phyloP scores from a whole-genome alignment of 768 basidiomycete species.

The Tylopilus subfusipes region DNA sequence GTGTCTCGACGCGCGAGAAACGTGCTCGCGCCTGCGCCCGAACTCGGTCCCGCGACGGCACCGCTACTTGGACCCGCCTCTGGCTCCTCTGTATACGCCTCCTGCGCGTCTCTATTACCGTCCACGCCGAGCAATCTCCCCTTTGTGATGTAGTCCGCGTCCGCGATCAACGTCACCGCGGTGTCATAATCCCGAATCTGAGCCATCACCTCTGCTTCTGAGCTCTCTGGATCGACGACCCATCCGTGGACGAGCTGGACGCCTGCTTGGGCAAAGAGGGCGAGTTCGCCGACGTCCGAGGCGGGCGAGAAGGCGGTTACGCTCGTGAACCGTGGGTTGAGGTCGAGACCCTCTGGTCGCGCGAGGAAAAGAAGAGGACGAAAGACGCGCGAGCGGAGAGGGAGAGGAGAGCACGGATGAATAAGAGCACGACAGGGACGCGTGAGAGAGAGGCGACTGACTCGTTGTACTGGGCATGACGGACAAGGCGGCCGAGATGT shows the following conservation, averaged over 20 bases:
- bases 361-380: neutral
- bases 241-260: conserved; percentile 88
- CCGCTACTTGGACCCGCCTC: neutral
- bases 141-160: conserved; percentile 70
- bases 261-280: conserved; percentile 78
- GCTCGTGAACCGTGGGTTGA: conserved; percentile 80
- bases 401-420: neutral
- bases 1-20: conserved; percentile 4
- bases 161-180: conserved; percentile 70
- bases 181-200: conserved; percentile 66
- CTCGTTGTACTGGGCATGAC: conserved; percentile 64
- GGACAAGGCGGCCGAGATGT: conserved; percentile 31
- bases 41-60: neutral
- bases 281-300: conserved; percentile 69
- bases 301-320: conserved; percentile 64
- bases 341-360: conserved; percentile 73
- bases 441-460: conserved; percentile 37
- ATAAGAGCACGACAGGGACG: neutral
- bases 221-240: conserved; percentile 45
- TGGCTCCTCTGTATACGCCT: neutral
- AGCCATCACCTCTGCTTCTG: conserved; percentile 53
- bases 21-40: conserved; percentile 4
- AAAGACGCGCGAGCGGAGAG: no score
- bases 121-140: conserved; percentile 47
- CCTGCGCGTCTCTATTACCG: neutral